A percentile compares a stretch with the other conserved stretches of the same genome.
Evolutionary conservation across 495 filamentous ascomycete species (phyloP).

Genomic region (Hypoxylon perforatum): DNA sequence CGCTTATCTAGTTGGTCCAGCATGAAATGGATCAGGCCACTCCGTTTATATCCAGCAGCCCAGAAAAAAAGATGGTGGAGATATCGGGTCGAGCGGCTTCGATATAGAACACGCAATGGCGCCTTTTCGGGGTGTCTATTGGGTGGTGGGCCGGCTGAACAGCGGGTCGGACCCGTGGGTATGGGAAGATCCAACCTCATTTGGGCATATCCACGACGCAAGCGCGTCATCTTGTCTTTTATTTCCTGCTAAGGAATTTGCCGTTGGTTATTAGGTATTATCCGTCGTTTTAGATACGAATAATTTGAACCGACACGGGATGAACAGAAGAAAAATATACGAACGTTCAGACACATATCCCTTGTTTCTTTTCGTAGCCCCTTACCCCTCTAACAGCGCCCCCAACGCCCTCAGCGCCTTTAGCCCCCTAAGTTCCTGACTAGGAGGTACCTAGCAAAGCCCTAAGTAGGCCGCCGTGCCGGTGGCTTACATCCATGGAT

Average conservation of each 20-base stretch:
- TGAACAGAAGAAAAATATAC: too few relatives aligned
- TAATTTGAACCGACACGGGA: too few relatives aligned
- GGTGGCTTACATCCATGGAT: neutral
- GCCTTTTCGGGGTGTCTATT: conserved; percentile 19
- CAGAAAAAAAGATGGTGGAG: conserved; percentile 8
- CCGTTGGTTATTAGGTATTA: too few relatives aligned
- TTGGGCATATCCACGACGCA: conserved; percentile 10
- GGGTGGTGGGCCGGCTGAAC: conserved; percentile 21
- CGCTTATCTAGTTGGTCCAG: too few relatives aligned
- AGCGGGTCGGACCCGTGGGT: conserved; percentile 21
- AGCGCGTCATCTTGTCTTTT: conserved; percentile 34
- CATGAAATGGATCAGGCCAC: too few relatives aligned
- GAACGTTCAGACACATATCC: too few relatives aligned
- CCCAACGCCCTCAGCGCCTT: too few relatives aligned
- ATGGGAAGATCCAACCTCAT: conserved; percentile 17
- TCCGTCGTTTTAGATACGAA: neutral
- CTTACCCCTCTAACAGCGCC: too few relatives aligned
- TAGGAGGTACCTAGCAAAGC: neutral
- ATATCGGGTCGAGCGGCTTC: conserved; percentile 29
- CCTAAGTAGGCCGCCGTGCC: neutral
- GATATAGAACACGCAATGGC: conserved; percentile 22
- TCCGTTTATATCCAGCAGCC: neutral
- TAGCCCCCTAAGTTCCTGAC: too few relatives aligned
- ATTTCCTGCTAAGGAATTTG: neutral
- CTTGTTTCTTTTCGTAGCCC: neutral